Base-by-base conservation (phyloP, 345 rosid genomes). In the Diplotaxis tenuifolia region DNA sequence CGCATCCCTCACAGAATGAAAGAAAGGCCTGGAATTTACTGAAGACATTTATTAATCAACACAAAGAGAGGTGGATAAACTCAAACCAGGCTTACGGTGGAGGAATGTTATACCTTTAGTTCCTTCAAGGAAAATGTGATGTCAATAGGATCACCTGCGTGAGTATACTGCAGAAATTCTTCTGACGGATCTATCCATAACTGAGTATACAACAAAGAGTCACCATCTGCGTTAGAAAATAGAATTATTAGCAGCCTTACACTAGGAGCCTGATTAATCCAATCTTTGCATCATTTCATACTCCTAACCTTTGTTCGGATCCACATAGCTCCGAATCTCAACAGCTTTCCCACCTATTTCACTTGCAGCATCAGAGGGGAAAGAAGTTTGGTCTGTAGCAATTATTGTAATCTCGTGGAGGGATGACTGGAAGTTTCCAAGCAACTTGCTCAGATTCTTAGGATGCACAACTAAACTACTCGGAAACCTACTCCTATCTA, bases 181-280 rank as follows among this genome's bases (percentile, higher is more conserved):
- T 92, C 96, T 0, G 79, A 75, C 57, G 99, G 98, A 84, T 95
- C 99, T 73, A 95, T 92, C 99, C 98, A 92, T 36, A 92, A 85
- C 79, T 90, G 97, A 72, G 96, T 87, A 81, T 95, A 89, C 40
- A 95, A 76, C 34, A 86, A 82, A 38, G 91, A 83, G 75, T 88
- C 96, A 38, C 84, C 89, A 31, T 95, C 96, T 95, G 88, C 82
- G 69, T 31, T 71, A 34, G 75, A 42, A 61, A 60, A 28, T 42
- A 77, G 42, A 77, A 78, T 15, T 60, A 49, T 77, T 58, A 83
- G 62, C 40, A 56, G 71, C 58, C 49, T 9, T 59, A 63, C 36
- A 34, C 19, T 31, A 12, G 62, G 23, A 54, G 31, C 2, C 31
- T 25, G 45, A 53, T 1, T 59, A 59, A 74, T 9, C 45, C 57